phyloP scores from a whole-genome alignment of 139 green algal species.

The Chlorella sp. region DNA sequence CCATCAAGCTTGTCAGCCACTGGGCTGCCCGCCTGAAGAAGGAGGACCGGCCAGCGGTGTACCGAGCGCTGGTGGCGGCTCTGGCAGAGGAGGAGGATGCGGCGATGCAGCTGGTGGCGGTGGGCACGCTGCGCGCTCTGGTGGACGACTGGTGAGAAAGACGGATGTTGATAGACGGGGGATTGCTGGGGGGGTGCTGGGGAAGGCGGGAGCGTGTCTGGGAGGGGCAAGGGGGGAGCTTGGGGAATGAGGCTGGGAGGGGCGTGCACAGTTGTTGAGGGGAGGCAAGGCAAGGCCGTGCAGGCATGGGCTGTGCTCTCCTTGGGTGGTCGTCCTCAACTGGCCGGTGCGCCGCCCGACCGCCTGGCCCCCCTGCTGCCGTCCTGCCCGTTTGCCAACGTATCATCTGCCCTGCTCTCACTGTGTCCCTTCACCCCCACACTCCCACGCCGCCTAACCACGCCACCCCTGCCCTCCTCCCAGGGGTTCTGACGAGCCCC shows the following conservation, averaged over 20 bases:
- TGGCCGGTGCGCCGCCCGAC: background rate
- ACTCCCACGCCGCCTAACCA: too few relatives aligned
- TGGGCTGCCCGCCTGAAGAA: slow-evolving; percentile 61
- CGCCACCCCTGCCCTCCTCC: too few relatives aligned
- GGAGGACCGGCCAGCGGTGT: slow-evolving; percentile 61
- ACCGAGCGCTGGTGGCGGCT: slow-evolving; percentile 57
- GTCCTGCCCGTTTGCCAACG: background rate
- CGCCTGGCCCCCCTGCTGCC: background rate
- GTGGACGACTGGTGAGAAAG: slow-evolving; percentile 78
- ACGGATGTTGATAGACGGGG: too few relatives aligned
- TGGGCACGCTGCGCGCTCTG: slow-evolving; percentile 68
- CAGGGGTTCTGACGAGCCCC: too few relatives aligned
- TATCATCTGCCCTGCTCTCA: background rate
- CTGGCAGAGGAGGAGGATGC: slow-evolving; percentile 56
- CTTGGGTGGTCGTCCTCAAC: background rate
- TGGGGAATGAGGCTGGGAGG: background rate
- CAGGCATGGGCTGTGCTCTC: background rate
- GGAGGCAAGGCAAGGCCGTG: too few relatives aligned
- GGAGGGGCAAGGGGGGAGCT: background rate
- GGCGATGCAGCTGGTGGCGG: slow-evolving; percentile 68
- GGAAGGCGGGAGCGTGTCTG: background rate
- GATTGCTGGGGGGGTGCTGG: background rate
- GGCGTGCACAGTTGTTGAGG: background rate
- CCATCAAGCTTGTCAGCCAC: slow-evolving; percentile 59
- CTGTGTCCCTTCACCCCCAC: too few relatives aligned